A percentile compares a stretch with the other conserved stretches of the same genome.
Evolutionary conservation across 202 grass and related monocot species (phyloP).

Genomic region (Bolboschoenoplectus hybrid): DNA sequence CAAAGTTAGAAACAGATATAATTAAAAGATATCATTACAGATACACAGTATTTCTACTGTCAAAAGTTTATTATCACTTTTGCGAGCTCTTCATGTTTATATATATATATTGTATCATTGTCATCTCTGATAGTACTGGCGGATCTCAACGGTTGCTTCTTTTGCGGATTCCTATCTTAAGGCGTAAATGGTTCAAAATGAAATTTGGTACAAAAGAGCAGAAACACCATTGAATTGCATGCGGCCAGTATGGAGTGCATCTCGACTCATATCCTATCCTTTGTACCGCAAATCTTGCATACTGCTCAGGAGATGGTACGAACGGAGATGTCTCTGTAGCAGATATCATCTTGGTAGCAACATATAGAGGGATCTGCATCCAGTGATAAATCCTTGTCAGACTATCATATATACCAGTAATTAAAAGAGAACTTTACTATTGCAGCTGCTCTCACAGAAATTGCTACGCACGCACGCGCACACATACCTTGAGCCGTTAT

Average conservation of each 20-base stretch:
- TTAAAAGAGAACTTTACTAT: neutral
- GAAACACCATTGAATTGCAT: slow-evolving; percentile 68
- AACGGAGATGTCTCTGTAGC: slow-evolving; percentile 51
- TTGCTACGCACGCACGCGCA: no score
- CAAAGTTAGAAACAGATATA: neutral
- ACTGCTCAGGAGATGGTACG: slow-evolving; percentile 59
- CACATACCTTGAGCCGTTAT: no score
- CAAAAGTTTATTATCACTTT: neutral
- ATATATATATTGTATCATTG: neutral
- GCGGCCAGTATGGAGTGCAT: slow-evolving; percentile 79
- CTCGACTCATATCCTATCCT: slow-evolving; percentile 59
- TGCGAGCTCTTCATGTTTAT: neutral
- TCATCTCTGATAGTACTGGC: neutral
- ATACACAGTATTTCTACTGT: neutral
- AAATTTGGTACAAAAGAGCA: slow-evolving; percentile 48
- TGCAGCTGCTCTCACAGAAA: no score
- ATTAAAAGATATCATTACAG: neutral
- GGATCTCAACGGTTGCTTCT: slow-evolving; percentile 42
- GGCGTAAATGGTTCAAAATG: slow-evolving; percentile 55
- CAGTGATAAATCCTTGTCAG: neutral
- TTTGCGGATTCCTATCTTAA: slow-evolving; percentile 53
- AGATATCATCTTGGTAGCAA: slow-evolving; percentile 74
- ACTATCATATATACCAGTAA: neutral
- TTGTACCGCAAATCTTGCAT: slow-evolving; percentile 44
- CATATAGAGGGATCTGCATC: slow-evolving; percentile 74